Percentiles rank a stretch among this genome's conserved stretches.
These are phyloP conservation scores for Claviceps digitariae DNA, from an alignment of 2,329 filamentous ascomycete species.

Conservation along the genomic window DNA sequence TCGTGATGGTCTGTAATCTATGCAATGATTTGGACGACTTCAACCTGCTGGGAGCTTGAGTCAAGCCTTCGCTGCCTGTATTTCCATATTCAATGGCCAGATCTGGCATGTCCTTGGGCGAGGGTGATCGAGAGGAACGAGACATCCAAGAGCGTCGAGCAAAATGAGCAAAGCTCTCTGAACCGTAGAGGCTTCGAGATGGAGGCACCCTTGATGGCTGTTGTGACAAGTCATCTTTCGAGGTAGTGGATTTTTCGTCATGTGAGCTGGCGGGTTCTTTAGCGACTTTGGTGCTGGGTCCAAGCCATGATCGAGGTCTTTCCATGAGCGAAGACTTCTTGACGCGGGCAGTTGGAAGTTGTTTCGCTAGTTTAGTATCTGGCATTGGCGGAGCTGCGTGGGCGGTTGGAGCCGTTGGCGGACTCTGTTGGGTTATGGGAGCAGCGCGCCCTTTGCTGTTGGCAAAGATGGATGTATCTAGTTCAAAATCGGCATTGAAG, in stretches of 20 bases:
- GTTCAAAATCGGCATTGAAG: slow-evolving; percentile 35
- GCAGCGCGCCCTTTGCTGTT: slow-evolving; percentile 7
- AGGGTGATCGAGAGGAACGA: slow-evolving; percentile 17
- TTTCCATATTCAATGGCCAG: slow-evolving; percentile 12
- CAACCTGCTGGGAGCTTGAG: background rate
- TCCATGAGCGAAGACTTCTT: slow-evolving; percentile 35
- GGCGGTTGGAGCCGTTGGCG: slow-evolving; percentile 4
- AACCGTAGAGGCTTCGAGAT: slow-evolving; percentile 25
- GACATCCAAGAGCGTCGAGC: slow-evolving; percentile 7
- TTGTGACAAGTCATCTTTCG: slow-evolving; percentile 2
- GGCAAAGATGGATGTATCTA: slow-evolving; percentile 33
- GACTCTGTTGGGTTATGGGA: slow-evolving; percentile 1
- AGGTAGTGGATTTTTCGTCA: slow-evolving; percentile 6
- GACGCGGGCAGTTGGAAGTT: slow-evolving; percentile 13
- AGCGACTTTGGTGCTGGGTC: slow-evolving; percentile 27
- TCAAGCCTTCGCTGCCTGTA: slow-evolving; percentile 7
- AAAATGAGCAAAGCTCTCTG: slow-evolving; percentile 31
- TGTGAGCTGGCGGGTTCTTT: slow-evolving; percentile 10
- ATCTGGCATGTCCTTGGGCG: slow-evolving; percentile 24
- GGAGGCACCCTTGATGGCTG: slow-evolving; percentile 13
- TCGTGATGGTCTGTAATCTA: slow-evolving; percentile 16
- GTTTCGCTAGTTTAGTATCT: slow-evolving; percentile 4
- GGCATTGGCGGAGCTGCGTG: background rate
- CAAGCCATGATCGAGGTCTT: slow-evolving; percentile 39
- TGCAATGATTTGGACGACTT: slow-evolving; percentile 9